Conservation (phyloP, 352 stramenopile genomes). For the Aphanomyces euteiches region DNA sequence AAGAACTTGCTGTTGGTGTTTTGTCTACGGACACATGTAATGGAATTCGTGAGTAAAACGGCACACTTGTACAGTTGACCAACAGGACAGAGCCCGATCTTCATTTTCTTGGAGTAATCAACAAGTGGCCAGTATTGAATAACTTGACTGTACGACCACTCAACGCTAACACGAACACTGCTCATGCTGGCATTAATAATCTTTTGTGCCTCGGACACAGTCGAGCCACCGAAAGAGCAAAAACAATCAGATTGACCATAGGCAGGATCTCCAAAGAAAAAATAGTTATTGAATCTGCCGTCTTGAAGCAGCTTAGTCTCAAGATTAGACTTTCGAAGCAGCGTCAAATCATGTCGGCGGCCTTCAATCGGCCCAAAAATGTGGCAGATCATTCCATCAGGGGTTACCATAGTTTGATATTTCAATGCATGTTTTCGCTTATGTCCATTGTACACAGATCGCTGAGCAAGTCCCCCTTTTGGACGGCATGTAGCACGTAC, state of each 20-base stretch:
- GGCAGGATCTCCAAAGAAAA: neutral
- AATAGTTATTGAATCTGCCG: neutral
- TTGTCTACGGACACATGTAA: neutral
- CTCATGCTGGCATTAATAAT: neutral
- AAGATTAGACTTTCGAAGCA: neutral
- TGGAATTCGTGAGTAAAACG: neutral
- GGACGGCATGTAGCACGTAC: neutral
- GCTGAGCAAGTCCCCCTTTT: neutral
- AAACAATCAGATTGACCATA: neutral
- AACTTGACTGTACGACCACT: conserved; percentile 1
- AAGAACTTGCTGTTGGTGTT: conserved; percentile 25
- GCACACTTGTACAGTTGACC: neutral
- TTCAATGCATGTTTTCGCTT: neutral
- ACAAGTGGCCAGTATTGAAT: conserved; percentile 3
- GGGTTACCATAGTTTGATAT: neutral
- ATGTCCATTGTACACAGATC: conserved; percentile 1
- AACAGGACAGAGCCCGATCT: neutral
- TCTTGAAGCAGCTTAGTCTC: neutral
- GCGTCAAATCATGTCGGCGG: neutral
- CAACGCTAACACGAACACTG: neutral
- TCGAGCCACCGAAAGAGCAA: neutral
- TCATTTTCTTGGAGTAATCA: conserved; percentile 1
- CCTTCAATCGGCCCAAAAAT: neutral
- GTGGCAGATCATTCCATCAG: neutral
- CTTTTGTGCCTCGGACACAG: neutral